These are phyloP conservation scores for Gigaspora rosea DNA, from an alignment of 192 early-diverging fungal genomes.

Conservation along the genomic window DNA sequence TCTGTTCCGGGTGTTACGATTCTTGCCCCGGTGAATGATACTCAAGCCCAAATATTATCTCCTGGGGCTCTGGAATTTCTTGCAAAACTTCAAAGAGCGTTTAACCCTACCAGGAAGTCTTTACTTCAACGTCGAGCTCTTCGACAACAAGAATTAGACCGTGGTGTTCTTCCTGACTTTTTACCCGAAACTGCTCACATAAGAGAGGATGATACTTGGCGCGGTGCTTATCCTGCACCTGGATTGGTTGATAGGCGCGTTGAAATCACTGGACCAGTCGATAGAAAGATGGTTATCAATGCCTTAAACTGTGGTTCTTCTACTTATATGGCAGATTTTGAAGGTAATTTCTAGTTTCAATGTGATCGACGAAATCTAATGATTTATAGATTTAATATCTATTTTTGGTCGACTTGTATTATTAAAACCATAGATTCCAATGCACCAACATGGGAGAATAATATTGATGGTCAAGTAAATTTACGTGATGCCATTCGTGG, in stretches of 20 bases:
- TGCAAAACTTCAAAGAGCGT: constrained; percentile 87
- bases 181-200: constrained; percentile 90
- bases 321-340: constrained; percentile 99
- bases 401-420: not conserved
- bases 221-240: constrained; percentile 84
- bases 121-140: constrained; percentile 79
- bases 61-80: constrained; percentile 82
- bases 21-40: constrained; percentile 63
- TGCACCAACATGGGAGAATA: constrained; percentile 96
- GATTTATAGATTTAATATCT: not conserved
- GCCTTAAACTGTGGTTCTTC: constrained; percentile 92
- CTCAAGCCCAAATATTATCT: constrained; percentile 79
- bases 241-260: constrained; percentile 90
- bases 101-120: constrained; percentile 86
- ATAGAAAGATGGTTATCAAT: constrained; percentile 99
- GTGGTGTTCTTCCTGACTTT: constrained; percentile 84
- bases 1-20: constrained; percentile 71
- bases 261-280: constrained; percentile 97
- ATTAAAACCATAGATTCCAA: constrained; percentile 75
- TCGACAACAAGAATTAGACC: constrained; percentile 80
- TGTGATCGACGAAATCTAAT: not conserved
- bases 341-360: constrained; percentile 43
- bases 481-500: constrained; percentile 90
- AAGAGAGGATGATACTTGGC: constrained; percentile 89
- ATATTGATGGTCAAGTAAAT: constrained; percentile 88